Evolutionary conservation across 768 basidiomycete species (phyloP).

Genomic region (Phaeotremella fagi): DNA sequence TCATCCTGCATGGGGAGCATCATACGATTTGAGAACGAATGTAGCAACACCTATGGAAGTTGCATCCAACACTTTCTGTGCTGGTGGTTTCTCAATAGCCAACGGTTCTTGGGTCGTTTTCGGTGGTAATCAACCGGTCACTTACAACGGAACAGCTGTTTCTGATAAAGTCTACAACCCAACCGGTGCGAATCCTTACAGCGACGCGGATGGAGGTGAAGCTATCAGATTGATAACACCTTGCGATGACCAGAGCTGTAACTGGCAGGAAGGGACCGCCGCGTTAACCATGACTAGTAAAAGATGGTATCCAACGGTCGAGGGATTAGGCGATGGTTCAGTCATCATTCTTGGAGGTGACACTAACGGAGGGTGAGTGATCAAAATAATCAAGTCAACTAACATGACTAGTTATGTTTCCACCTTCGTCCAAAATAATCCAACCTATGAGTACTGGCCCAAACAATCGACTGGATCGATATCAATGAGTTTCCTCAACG

Average conservation of each 20-base stretch:
- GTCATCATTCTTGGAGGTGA: conserved; percentile 62
- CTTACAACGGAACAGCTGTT: conserved; percentile 34
- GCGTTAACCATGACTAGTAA: conserved; percentile 50
- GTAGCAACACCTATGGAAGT: conserved; percentile 65
- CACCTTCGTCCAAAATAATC: conserved; percentile 63
- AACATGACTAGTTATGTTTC: conserved; percentile 62
- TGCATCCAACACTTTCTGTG: conserved; percentile 76
- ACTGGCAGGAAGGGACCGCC: conserved; percentile 33
- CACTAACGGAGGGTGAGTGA: conserved; percentile 60
- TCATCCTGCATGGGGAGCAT: conserved; percentile 52
- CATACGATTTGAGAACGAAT: conserved; percentile 59
- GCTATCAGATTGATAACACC: conserved; percentile 76
- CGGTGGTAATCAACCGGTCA: conserved; percentile 62
- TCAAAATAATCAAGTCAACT: neutral
- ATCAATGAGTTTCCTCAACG: conserved; percentile 59
- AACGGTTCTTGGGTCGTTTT: conserved; percentile 78
- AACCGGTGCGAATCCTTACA: conserved; percentile 53
- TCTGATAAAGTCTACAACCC: conserved; percentile 27
- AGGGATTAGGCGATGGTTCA: conserved; percentile 62
- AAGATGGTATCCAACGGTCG: conserved; percentile 76
- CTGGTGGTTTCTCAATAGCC: conserved; percentile 61
- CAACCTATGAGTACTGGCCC: conserved; percentile 61
- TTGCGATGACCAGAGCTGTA: conserved; percentile 55
- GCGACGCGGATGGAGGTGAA: conserved; percentile 72
- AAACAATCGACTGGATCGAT: conserved; percentile 66